These are phyloP conservation scores for Candida loeiensis DNA, from an alignment of 805 yeast genomes.

Conservation along the genomic window DNA sequence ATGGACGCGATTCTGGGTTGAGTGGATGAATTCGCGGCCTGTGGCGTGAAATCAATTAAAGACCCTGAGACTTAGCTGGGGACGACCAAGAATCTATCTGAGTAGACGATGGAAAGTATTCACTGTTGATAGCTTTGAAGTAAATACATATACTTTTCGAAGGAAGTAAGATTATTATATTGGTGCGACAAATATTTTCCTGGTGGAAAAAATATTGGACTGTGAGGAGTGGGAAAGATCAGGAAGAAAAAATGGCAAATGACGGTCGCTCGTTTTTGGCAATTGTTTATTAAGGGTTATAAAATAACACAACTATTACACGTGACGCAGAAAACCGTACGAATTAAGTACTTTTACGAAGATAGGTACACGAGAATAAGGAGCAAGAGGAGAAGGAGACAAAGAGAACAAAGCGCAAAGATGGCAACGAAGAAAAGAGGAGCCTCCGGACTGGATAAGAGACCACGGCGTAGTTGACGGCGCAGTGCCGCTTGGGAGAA, in stretches of 20 bases:
- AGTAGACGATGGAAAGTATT: not conserved
- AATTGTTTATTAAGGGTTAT: slow-evolving; percentile 1
- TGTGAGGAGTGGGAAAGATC: slow-evolving; percentile 1
- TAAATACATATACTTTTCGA: slow-evolving; percentile 1
- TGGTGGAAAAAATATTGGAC: not conserved
- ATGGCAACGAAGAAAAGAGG: too few species aligned
- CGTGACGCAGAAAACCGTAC: slow-evolving; percentile 2
- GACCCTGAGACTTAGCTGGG: too few species aligned
- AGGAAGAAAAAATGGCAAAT: slow-evolving; percentile 1
- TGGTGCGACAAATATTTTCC: slow-evolving; percentile 3
- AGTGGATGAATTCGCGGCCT: not conserved
- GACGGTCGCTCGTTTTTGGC: not conserved
- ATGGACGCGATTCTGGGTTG: not conserved
- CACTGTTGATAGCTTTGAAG: not conserved
- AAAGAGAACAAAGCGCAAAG: too few species aligned
- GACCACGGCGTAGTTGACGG: too few species aligned
- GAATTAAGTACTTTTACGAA: slow-evolving; percentile 1
- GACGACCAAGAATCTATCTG: too few species aligned
- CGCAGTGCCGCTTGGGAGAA: too few species aligned
- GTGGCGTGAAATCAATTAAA: too few species aligned
- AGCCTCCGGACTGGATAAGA: too few species aligned
- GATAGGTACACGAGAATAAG: not conserved
- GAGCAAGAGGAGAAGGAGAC: not conserved
- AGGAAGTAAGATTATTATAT: slow-evolving; percentile 1
- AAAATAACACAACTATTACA: not conserved